Conservation (phyloP, 1,284 basidiomycete species). For the Inonotus obliquus region DNA sequence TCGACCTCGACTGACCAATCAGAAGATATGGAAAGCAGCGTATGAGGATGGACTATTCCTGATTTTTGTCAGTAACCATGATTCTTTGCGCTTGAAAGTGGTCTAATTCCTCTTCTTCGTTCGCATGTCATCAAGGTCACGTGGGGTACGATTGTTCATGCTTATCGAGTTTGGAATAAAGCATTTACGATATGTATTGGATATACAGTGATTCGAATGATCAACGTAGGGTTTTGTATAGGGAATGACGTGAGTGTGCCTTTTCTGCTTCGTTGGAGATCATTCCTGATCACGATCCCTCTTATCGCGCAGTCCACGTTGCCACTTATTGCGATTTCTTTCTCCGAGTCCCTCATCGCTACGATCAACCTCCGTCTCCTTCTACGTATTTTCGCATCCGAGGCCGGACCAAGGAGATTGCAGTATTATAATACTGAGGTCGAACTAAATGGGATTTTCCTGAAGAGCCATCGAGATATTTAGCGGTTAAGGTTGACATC, state of each 20-base stretch:
- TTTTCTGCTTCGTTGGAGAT: background rate
- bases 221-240: background rate
- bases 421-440: background rate
- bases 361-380: conserved; percentile 7
- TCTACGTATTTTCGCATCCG: conserved; percentile 2
- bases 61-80: background rate
- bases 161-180: background rate
- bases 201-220: background rate
- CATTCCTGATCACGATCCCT: background rate
- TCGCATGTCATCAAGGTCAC: background rate
- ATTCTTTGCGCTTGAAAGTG: background rate
- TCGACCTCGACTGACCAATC: conserved; percentile 1
- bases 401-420: background rate
- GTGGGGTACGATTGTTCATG: background rate
- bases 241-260: background rate
- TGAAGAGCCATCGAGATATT: too few species aligned
- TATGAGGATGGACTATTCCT: conserved; percentile 1
- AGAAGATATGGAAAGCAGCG: background rate
- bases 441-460: background rate
- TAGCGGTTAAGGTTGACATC: too few species aligned
- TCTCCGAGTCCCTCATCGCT: conserved; percentile 1
- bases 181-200: too few species aligned
- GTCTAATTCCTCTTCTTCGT: background rate
- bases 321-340: background rate
- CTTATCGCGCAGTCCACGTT: background rate